A percentile compares a stretch with the other conserved stretches of the same genome.
These are phyloP conservation scores for Didymella pomorum DNA, from an alignment of 2,329 filamentous ascomycete genomes.

Conservation along the genomic window DNA sequence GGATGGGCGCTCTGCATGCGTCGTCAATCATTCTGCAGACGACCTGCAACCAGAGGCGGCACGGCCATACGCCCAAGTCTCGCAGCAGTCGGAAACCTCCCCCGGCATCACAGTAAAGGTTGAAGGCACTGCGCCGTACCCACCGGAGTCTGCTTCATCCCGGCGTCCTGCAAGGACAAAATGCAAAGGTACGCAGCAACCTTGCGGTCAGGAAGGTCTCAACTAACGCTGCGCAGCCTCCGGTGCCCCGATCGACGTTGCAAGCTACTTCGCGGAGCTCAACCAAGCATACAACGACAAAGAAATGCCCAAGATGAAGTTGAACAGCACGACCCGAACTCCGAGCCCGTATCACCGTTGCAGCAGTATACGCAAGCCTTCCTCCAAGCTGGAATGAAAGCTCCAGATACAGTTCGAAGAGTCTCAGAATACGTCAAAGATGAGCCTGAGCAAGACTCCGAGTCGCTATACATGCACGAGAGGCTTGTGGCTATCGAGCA, in stretches of 20 bases:
- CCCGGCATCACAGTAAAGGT: neutral
- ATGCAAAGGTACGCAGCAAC: neutral
- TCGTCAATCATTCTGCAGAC: neutral
- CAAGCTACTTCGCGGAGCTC: constrained; percentile 1
- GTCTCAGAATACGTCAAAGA: neutral
- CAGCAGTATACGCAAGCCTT: constrained; percentile 1
- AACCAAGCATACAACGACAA: neutral
- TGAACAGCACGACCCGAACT: neutral
- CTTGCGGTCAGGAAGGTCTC: neutral
- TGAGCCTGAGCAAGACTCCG: constrained; percentile 1
- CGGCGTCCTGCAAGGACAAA: neutral
- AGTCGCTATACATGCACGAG: constrained; percentile 2
- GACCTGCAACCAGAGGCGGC: neutral
- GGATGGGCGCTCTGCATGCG: neutral
- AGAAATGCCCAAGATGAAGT: neutral
- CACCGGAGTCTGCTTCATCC: neutral
- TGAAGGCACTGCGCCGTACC: neutral
- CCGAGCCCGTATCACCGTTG: neutral
- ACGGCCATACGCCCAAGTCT: neutral
- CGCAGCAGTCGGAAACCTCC: neutral
- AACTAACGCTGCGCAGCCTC: neutral
- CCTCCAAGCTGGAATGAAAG: neutral
- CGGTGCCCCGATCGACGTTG: neutral
- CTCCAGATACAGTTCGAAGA: neutral
- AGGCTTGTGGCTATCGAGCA: neutral